These are phyloP conservation scores for Cucumis variabilis DNA, from an alignment of 331 rosid species.

Conservation along the genomic window DNA sequence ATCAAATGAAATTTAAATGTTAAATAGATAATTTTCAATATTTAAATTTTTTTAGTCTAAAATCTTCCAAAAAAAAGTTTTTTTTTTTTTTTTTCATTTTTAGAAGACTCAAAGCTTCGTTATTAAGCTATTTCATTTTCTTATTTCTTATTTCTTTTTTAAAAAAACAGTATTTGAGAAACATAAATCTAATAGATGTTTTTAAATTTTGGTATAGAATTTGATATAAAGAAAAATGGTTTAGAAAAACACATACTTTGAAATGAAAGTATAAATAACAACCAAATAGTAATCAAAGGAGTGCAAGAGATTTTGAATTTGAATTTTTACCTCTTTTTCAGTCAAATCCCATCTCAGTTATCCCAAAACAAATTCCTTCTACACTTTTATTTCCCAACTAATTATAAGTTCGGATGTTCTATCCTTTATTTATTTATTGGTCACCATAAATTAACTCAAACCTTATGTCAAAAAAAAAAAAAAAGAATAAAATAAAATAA, in stretches of 20 bases:
- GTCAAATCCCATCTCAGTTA: constrained; percentile 3
- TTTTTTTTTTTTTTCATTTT: too few relatives aligned
- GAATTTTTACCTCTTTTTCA: neutral
- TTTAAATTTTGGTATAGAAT: too few relatives aligned
- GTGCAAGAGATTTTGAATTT: neutral
- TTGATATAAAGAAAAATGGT: neutral
- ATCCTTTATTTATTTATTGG: neutral
- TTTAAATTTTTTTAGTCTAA: too few relatives aligned
- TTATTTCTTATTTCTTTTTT: too few relatives aligned
- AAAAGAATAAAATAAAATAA: too few relatives aligned
- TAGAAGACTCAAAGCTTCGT: too few relatives aligned
- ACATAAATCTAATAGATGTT: too few relatives aligned
- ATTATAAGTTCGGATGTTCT: neutral
- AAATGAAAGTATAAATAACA: neutral
- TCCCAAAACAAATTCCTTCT: neutral
- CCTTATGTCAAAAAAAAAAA: neutral
- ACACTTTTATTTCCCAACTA: neutral
- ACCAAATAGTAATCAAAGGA: neutral
- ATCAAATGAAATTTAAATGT: too few relatives aligned
- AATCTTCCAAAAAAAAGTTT: too few relatives aligned
- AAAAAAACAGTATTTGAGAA: too few relatives aligned
- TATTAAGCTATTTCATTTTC: too few relatives aligned
- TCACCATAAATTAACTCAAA: neutral
- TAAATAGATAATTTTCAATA: too few relatives aligned
- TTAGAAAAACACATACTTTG: neutral